phyloP scores from a whole-genome alignment of 768 basidiomycete species.

The Artomyces pyxidatus region DNA sequence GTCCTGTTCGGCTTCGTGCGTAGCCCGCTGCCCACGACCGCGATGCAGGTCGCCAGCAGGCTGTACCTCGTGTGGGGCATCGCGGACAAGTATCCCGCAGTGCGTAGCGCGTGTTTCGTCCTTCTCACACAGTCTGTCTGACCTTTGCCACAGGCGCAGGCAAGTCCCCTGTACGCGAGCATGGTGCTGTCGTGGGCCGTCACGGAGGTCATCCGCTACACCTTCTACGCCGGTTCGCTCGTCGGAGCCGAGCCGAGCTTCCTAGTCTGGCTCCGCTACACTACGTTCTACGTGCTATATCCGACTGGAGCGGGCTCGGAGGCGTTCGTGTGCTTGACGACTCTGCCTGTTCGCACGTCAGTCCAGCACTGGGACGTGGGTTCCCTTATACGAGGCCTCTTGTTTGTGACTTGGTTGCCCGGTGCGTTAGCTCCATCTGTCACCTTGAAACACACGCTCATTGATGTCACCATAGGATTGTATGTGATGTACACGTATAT shows the following conservation, averaged over 20 bases:
- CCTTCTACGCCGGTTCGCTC: constrained; percentile 72
- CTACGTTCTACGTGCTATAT: constrained; percentile 91
- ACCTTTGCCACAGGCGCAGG: constrained; percentile 55
- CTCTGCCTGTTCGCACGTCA: constrained; percentile 48
- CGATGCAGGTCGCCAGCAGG: constrained; percentile 72
- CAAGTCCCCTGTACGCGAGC: constrained; percentile 73
- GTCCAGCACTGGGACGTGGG: constrained; percentile 34
- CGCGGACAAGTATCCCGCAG: constrained; percentile 51
- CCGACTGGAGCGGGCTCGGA: constrained; percentile 89
- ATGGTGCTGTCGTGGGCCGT: constrained; percentile 92
- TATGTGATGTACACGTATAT: constrained; percentile 54
- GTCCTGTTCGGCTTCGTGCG: constrained; percentile 71
- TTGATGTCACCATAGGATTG: constrained; percentile 26
- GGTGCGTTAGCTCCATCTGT: constrained; percentile 40
- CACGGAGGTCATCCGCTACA: constrained; percentile 88
- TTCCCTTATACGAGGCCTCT: constrained; percentile 29
- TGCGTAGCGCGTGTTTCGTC: constrained; percentile 27
- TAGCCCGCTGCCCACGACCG: constrained; percentile 66
- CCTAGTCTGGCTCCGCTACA: constrained; percentile 76
- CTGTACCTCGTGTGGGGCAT: constrained; percentile 85
- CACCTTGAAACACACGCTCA: background rate
- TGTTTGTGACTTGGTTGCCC: constrained; percentile 86
- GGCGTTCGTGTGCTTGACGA: constrained; percentile 72
- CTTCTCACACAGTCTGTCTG: background rate
- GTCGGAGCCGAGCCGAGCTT: constrained; percentile 39